Evolutionary conservation across 441 rosid genomes (phyloP).

Genomic region (Gossypium trilobum): DNA sequence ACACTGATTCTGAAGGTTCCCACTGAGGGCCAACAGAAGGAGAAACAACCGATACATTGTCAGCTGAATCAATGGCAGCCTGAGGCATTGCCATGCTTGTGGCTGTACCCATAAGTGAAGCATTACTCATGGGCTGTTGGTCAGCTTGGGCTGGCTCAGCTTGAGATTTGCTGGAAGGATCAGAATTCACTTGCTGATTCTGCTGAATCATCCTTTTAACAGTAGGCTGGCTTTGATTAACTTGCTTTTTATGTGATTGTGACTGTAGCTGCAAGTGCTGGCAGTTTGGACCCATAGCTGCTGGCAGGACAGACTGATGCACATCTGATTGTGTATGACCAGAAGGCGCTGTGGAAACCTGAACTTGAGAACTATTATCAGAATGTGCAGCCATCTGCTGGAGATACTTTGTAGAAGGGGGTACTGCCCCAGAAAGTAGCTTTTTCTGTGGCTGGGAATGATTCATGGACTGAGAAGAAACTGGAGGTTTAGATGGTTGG

Average conservation of each 20-base stretch:
- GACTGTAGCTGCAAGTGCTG: constrained; percentile 46
- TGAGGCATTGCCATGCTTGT: constrained; percentile 33
- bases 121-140: constrained; percentile 34
- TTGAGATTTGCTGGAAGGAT: constrained; percentile 46
- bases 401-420: constrained; percentile 36
- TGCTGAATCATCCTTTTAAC: constrained; percentile 55
- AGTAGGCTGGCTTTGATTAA: constrained; percentile 41
- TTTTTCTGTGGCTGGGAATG: constrained; percentile 51
- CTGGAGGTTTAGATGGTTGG: constrained; percentile 54
- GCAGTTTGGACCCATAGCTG: constrained; percentile 46
- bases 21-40: constrained; percentile 27
- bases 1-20: constrained; percentile 47
- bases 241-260: constrained; percentile 56
- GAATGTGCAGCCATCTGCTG: constrained; percentile 53
- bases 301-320: constrained; percentile 43
- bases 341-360: constrained; percentile 40
- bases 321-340: constrained; percentile 33
- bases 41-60: constrained; percentile 21
- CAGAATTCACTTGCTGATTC: constrained; percentile 43
- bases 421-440: constrained; percentile 37
- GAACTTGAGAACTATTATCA: constrained; percentile 52
- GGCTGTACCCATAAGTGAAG: constrained; percentile 30
- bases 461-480: constrained; percentile 46
- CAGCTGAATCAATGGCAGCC: constrained; percentile 41
- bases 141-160: constrained; percentile 42